A percentile compares a stretch with the other conserved stretches of the same genome.
phyloP scores from a whole-genome alignment of 2,329 filamentous ascomycete species.

The Sporothrix schenckii region DNA sequence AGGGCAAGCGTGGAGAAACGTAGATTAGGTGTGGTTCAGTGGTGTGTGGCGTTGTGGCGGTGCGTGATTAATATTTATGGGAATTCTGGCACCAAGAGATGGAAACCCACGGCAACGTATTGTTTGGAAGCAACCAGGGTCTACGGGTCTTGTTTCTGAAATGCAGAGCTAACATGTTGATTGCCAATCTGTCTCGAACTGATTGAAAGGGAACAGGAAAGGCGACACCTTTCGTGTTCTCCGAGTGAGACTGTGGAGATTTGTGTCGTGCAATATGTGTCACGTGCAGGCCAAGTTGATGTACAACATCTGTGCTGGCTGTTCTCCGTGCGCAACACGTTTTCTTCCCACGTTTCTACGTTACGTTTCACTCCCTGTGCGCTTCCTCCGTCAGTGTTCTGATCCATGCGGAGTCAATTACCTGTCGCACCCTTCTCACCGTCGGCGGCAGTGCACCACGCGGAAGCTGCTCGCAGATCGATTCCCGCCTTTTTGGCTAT shows the following conservation, averaged over 20 bases:
- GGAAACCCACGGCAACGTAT: not conserved
- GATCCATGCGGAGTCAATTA: not conserved
- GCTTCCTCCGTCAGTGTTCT: not conserved
- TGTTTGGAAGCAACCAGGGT: too few relatives aligned
- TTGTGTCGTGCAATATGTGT: not conserved
- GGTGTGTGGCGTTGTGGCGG: slow-evolving; percentile 23
- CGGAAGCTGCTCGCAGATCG: slow-evolving; percentile 6
- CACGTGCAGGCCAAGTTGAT: not conserved
- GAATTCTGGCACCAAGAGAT: not conserved
- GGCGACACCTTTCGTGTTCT: not conserved
- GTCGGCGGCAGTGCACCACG: slow-evolving; percentile 4
- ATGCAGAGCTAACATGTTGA: not conserved
- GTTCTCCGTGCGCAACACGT: slow-evolving; percentile 10
- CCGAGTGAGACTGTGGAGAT: not conserved
- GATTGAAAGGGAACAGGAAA: not conserved
- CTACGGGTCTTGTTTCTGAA: too few relatives aligned
- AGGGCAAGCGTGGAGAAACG: slow-evolving; percentile 18
- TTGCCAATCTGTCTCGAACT: not conserved
- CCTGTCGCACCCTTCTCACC: not conserved
- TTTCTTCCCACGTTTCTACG: slow-evolving; percentile 13
- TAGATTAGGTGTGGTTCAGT: not conserved
- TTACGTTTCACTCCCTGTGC: not conserved
- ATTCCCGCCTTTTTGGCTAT: not conserved
- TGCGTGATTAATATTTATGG: slow-evolving; percentile 7
- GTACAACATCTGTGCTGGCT: not conserved